Evolutionary conservation across 1,139 yeast genomes (phyloP).

Genomic region (Blastobotrys raffinosifermentans): DNA sequence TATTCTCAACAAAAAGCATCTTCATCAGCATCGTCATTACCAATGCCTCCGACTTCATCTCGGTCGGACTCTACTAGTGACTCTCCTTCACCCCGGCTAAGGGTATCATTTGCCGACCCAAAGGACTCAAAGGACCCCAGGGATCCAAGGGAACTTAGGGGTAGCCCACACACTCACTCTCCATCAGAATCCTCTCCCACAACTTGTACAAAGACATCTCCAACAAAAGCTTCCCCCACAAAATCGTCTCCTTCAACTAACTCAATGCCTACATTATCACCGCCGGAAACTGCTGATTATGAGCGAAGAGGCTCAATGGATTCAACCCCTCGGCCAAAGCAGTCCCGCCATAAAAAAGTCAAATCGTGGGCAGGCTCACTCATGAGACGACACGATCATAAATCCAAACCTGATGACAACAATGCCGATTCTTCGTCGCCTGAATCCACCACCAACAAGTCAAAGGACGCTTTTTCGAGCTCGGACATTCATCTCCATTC

Average conservation of each 20-base stretch:
- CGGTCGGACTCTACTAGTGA: constrained; percentile 2
- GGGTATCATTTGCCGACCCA: constrained; percentile 8
- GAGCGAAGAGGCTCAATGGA: no score
- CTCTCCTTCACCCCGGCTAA: constrained; percentile 5
- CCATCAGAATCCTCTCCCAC: no score
- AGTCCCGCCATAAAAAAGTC: constrained; percentile 14
- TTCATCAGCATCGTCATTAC: constrained; percentile 2
- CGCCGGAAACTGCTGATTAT: no score
- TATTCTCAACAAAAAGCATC: constrained; percentile 7
- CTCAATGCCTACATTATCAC: no score
- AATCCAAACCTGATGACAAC: neutral
- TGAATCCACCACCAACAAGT: neutral
- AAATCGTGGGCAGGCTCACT: constrained; percentile 19
- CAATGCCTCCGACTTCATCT: constrained; percentile 3
- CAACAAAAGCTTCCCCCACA: no score
- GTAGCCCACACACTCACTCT: constrained; percentile 1
- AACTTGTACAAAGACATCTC: neutral
- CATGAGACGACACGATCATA: constrained; percentile 8
- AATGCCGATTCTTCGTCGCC: neutral
- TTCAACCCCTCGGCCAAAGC: no score
- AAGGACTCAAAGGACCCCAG: neutral
- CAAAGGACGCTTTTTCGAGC: no score
- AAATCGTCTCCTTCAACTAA: no score
- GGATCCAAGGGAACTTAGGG: neutral
- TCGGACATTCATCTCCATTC: constrained; percentile 12